Percentiles rank a stretch among this genome's conserved stretches.
These are phyloP conservation scores for Cladophialophora carrionii DNA, from an alignment of 2,329 filamentous ascomycete genomes.

Conservation along the genomic window DNA sequence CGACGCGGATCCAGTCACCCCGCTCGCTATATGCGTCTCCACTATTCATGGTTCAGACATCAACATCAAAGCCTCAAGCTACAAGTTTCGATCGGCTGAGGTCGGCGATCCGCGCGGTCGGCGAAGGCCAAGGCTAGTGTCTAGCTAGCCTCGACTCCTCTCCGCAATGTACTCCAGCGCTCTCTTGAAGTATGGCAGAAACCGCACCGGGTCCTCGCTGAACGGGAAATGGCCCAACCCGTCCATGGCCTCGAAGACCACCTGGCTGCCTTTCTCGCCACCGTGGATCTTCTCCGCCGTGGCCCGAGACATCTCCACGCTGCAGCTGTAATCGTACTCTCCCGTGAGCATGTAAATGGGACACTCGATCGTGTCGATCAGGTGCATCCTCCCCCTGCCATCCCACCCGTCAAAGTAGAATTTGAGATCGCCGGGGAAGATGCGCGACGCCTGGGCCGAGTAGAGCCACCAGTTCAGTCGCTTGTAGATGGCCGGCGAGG, in stretches of 20 bases:
- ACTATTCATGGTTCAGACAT: not conserved
- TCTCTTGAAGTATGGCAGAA: conserved; percentile 29
- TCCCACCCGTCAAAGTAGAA: conserved; percentile 58
- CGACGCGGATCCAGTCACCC: not conserved
- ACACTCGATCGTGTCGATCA: conserved; percentile 54
- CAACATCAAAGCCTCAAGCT: not conserved
- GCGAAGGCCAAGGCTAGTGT: not conserved
- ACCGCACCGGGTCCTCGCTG: conserved; percentile 32
- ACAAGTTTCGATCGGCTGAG: not conserved
- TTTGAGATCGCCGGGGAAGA: conserved; percentile 56
- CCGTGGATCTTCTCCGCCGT: conserved; percentile 34
- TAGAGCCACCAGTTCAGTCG: conserved; percentile 57
- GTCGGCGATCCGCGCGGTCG: not conserved
- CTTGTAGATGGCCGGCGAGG: conserved; percentile 50
- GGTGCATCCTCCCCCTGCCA: conserved; percentile 49
- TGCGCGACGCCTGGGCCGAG: conserved; percentile 54
- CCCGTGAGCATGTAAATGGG: conserved; percentile 58
- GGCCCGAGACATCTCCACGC: conserved; percentile 24
- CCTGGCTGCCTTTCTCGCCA: conserved; percentile 4
- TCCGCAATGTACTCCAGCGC: conserved; percentile 29
- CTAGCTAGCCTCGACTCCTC: not conserved
- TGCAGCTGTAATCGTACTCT: conserved; percentile 35
- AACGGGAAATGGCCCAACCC: conserved; percentile 35
- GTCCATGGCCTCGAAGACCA: conserved; percentile 32
- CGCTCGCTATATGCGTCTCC: not conserved